These are phyloP conservation scores for Eutrema salsugineum DNA, from an alignment of 441 rosid genomes.

Conservation along the genomic window DNA sequence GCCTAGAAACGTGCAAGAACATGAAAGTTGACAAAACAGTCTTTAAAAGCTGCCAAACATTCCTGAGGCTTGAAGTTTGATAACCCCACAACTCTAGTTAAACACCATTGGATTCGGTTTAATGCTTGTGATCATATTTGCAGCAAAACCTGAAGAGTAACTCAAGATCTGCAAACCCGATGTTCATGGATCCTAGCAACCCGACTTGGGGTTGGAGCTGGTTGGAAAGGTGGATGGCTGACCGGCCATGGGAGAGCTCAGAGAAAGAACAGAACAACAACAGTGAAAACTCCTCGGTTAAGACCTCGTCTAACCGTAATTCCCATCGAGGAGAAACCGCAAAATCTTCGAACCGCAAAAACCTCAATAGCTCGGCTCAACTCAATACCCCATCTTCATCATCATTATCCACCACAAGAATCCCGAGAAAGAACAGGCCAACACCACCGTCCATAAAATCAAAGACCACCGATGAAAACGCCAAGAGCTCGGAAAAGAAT, in stretches of 20 bases:
- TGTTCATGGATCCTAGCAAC: conserved; percentile 64
- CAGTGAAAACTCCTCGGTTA: conserved; percentile 42
- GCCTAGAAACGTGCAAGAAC: neutral
- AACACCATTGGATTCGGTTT: neutral
- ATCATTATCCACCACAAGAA: conserved; percentile 32
- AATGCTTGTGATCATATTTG: conserved; percentile 7
- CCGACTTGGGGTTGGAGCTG: conserved; percentile 82
- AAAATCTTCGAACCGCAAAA: conserved; percentile 63
- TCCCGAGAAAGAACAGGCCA: conserved; percentile 40
- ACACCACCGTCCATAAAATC: conserved; percentile 44
- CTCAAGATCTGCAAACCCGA: conserved; percentile 37
- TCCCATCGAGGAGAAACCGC: conserved; percentile 56
- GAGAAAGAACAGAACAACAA: conserved; percentile 40
- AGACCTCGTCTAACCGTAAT: conserved; percentile 35
- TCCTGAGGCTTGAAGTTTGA: neutral
- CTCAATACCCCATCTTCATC: conserved; percentile 34
- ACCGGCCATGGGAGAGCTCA: conserved; percentile 76
- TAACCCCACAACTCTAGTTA: neutral
- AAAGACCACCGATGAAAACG: conserved; percentile 52
- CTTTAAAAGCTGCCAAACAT: neutral
- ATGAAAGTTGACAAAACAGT: neutral
- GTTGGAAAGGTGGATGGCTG: conserved; percentile 83
- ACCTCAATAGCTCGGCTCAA: conserved; percentile 46
- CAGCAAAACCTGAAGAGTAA: conserved; percentile 61
- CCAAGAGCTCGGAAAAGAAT: conserved; percentile 44